These are phyloP conservation scores for Claviceps paspali DNA, from an alignment of 2,329 filamentous ascomycete genomes.

Conservation along the genomic window DNA sequence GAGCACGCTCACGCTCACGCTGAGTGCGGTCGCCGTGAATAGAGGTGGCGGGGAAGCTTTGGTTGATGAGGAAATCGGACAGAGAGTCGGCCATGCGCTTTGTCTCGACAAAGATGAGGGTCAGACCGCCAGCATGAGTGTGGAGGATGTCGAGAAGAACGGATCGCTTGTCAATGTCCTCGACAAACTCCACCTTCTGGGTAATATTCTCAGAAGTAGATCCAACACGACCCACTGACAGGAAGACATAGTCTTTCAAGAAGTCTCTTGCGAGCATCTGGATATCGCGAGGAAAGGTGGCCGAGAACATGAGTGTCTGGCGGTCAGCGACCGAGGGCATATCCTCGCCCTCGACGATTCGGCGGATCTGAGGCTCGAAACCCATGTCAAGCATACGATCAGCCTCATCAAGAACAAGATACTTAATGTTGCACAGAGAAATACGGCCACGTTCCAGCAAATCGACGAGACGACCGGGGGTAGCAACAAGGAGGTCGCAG, in stretches of 20 bases:
- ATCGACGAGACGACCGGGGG: constrained; percentile 91
- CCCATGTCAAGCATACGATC: constrained; percentile 99
- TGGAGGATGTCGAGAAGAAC: constrained; percentile 95
- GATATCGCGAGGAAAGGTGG: constrained; percentile 97
- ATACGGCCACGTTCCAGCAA: constrained; percentile 97
- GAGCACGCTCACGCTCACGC: constrained; percentile 92
- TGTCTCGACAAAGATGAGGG: constrained; percentile 96
- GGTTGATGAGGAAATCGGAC: constrained; percentile 96
- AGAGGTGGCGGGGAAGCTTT: constrained; percentile 93
- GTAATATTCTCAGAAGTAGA: constrained; percentile 99
- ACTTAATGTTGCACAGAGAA: constrained; percentile 97
- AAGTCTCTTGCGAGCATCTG: constrained; percentile 98
- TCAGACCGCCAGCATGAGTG: constrained; percentile 78
- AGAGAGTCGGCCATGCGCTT: constrained; percentile 99
- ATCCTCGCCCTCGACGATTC: constrained; percentile 95
- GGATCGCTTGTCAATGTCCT: constrained; percentile 94
- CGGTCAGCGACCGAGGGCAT: constrained; percentile 75
- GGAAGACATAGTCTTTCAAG: constrained; percentile 97
- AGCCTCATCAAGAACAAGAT: constrained; percentile 95
- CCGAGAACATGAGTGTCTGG: constrained; percentile 99
- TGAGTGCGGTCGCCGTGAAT: constrained; percentile 98
- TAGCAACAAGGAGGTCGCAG: constrained; percentile 93
- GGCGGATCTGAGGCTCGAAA: constrained; percentile 99
- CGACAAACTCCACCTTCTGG: constrained; percentile 95
- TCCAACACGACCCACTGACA: constrained; percentile 95